These are phyloP conservation scores for Aspergillus awamori DNA, from an alignment of 2,329 filamentous ascomycete species.

Conservation along the genomic window DNA sequence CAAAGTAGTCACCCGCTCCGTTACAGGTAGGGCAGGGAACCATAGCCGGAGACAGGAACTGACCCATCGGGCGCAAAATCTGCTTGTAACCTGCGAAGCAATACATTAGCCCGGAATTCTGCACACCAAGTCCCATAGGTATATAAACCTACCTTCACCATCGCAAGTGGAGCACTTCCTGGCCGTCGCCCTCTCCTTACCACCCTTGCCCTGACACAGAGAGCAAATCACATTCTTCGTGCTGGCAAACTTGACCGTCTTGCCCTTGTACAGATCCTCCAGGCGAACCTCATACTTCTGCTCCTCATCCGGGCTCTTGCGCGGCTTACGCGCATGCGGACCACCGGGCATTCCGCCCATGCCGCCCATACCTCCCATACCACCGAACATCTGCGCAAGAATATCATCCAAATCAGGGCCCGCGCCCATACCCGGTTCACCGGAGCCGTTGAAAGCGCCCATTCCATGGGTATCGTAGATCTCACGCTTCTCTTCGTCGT, in stretches of 20 bases:
- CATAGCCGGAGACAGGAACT: constrained; percentile 79
- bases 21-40: constrained; percentile 81
- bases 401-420: constrained; percentile 82
- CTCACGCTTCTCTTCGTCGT: constrained; percentile 89
- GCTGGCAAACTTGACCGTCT: constrained; percentile 94
- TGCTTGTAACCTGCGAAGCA: constrained; percentile 63
- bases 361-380: constrained; percentile 57
- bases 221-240: constrained; percentile 91
- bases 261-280: constrained; percentile 97
- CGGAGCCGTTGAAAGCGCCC: constrained; percentile 84
- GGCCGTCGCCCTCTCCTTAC: constrained; percentile 88
- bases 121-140: neutral
- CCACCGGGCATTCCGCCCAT: constrained; percentile 48
- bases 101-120: neutral
- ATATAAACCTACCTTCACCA: constrained; percentile 62
- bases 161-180: constrained; percentile 81
- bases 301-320: constrained; percentile 80
- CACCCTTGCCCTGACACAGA: constrained; percentile 84
- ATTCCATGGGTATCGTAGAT: constrained; percentile 95
- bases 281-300: constrained; percentile 88
- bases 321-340: constrained; percentile 45
- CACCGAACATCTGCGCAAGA: constrained; percentile 84
- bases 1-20: constrained; percentile 82
- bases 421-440: constrained; percentile 66
- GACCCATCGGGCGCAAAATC: constrained; percentile 79